phyloP scores from a whole-genome alignment of 768 basidiomycete species.

The Leccinum disarticulatum region DNA sequence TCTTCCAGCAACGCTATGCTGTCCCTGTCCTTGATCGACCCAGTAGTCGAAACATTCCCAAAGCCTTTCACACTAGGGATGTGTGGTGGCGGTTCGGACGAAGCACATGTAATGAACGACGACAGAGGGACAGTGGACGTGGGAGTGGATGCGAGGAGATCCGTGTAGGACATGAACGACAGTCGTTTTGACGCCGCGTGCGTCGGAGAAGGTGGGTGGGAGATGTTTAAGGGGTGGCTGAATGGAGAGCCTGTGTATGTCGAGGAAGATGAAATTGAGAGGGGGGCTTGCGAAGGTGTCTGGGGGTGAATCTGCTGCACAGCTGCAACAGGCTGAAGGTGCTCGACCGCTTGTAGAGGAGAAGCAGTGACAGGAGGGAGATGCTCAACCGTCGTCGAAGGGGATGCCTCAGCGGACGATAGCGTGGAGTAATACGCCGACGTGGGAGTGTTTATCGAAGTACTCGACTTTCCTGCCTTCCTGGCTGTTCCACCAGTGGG shows the following conservation, averaged over 20 bases:
- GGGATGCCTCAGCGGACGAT: constrained; percentile 39
- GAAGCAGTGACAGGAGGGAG: constrained; percentile 29
- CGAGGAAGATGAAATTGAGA: constrained; percentile 22
- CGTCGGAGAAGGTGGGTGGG: constrained; percentile 47
- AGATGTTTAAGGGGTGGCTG: constrained; percentile 21
- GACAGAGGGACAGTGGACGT: constrained; percentile 69
- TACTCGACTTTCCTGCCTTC: constrained; percentile 18
- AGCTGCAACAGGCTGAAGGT: constrained; percentile 7
- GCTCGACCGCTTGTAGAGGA: constrained; percentile 22
- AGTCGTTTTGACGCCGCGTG: constrained; percentile 61
- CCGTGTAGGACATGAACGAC: constrained; percentile 87
- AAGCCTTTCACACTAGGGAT: constrained; percentile 59
- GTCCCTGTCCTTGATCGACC: constrained; percentile 37
- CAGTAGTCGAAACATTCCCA: constrained; percentile 28
- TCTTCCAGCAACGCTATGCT: constrained; percentile 55
- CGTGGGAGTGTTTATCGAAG: constrained; percentile 45
- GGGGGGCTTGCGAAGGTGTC: constrained; percentile 11
- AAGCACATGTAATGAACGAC: constrained; percentile 64
- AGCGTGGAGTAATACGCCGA: constrained; percentile 48
- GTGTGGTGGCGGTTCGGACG: constrained; percentile 69
- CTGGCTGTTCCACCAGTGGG: constrained; percentile 3
- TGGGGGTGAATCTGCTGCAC: constrained; percentile 20
- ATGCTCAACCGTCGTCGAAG: constrained; percentile 37
- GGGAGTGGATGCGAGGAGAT: constrained; percentile 78
- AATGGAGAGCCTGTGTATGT: constrained; percentile 31